Evolutionary conservation across 192 early-diverging fungal genomes (phyloP).

Genomic region (Mortierella claussenii): DNA sequence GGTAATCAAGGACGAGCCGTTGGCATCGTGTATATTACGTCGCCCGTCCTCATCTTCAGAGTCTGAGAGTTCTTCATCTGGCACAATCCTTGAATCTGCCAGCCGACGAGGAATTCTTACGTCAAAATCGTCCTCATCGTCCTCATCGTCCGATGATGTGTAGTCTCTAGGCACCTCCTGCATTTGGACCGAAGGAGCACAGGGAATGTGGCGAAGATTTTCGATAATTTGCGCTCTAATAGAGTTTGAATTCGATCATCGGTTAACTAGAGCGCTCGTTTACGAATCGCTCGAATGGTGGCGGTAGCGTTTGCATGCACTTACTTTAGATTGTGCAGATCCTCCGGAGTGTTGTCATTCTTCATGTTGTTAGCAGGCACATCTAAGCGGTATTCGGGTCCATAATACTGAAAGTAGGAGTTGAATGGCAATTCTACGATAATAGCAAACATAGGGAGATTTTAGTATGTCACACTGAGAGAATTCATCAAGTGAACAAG

Average conservation of each 20-base stretch:
- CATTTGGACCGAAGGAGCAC: conserved; percentile 81
- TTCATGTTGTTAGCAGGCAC: conserved; percentile 88
- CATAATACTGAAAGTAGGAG: conserved; percentile 91
- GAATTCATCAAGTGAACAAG: background rate
- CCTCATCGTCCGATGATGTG: conserved; percentile 75
- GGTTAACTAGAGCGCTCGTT: background rate
- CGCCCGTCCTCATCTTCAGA: conserved; percentile 76
- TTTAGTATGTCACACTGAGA: background rate
- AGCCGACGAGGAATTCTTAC: conserved; percentile 70
- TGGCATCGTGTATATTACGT: conserved; percentile 47
- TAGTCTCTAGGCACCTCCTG: conserved; percentile 79
- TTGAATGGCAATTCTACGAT: conserved; percentile 80
- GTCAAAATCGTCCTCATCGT: conserved; percentile 71
- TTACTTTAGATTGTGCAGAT: conserved; percentile 86
- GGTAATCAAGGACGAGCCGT: conserved; percentile 14
- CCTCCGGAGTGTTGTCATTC: conserved; percentile 88
- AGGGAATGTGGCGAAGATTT: conserved; percentile 74
- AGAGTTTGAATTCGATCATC: background rate
- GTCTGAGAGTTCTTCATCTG: conserved; percentile 81
- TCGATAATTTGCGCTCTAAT: conserved; percentile 65
- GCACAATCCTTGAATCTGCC: conserved; percentile 71
- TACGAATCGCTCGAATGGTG: too few relatives aligned
- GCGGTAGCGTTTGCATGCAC: too few relatives aligned
- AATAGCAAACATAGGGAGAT: background rate
- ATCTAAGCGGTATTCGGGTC: conserved; percentile 91